Evolutionary conservation across 495 filamentous ascomycete species (phyloP), one percentile per base, ranked within the genome.

Genomic region (Halenospora varia): DNA sequence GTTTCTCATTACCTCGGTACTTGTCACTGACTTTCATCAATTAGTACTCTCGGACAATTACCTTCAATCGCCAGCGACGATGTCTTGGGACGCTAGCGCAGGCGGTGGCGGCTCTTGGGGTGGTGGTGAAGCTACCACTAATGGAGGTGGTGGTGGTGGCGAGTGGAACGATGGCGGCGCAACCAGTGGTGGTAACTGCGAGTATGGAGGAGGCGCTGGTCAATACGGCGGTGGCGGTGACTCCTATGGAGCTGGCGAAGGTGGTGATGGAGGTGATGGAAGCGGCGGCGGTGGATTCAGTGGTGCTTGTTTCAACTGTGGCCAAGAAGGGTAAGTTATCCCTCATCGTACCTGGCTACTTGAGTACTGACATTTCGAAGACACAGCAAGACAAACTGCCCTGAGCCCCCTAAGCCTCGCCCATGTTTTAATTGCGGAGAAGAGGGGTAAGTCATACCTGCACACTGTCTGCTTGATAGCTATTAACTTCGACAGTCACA

Each of bases 291-390:
- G 69, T 60, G 69, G 69, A 57, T 93, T 35, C 29, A 35, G 90
- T 72, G 62, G 75, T 22, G 79, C 75, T 26, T 96, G 90, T 73
- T 95, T 25, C 40, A 59, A 59, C 19, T 59, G 56, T 35, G 56
- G 56, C 13, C 29, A 59, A 45, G 56, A 59, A 40, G 56, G 56
- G 56, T 59, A 52, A 29, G 56, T 59, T n/a, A n/a, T n/a, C n/a
- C n/a, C n/a, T n/a, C n/a, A n/a, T n/a, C n/a, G n/a, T n/a, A n/a
- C n/a, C n/a, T n/a, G n/a, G 29, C 13, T 35, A 35, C 4, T 29
- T 45, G 19, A 15, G 10, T 47, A 2, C 17, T 25, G n/a, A 17
- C 42, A 56, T 11, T 25, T 49, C 51, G 4, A 4, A 35, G 29
- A 6, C 29, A 35, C 13, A 35, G 29, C 29, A 35, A 35, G 29